These are phyloP conservation scores for Sphagnum contortum DNA, from an alignment of 225 moss, liverwort and hornwort genomes.

Conservation along the genomic window DNA sequence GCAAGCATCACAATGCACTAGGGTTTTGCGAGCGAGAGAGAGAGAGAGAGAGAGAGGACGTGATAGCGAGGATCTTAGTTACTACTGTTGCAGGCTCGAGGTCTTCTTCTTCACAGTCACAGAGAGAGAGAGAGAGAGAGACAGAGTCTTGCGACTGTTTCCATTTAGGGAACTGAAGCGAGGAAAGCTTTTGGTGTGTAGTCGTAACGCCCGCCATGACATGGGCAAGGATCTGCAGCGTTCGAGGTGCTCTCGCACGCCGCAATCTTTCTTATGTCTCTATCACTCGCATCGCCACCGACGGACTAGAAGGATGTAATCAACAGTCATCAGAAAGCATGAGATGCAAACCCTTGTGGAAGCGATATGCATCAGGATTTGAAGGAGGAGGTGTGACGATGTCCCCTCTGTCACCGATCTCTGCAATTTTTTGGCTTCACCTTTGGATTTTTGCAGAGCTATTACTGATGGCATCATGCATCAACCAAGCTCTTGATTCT, in stretches of 20 bases:
- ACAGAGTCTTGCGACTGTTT: too few relatives aligned
- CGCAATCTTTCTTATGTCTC: not conserved
- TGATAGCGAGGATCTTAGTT: too few relatives aligned
- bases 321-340: constrained; percentile 2
- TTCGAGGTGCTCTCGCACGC: constrained; percentile 8
- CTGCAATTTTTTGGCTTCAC: not conserved
- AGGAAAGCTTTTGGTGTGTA: too few relatives aligned
- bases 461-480: not conserved
- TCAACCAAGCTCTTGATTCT: too few relatives aligned
- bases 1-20: too few relatives aligned
- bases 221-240: constrained; percentile 6
- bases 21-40: too few relatives aligned
- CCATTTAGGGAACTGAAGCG: too few relatives aligned
- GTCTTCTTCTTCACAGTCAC: too few relatives aligned
- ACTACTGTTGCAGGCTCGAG: too few relatives aligned
- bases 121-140: too few relatives aligned
- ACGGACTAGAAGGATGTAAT: constrained; percentile 1
- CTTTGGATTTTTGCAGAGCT: not conserved
- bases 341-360: not conserved
- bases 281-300: constrained; percentile 1
- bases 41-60: too few relatives aligned
- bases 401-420: not conserved
- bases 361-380: constrained; percentile 5
- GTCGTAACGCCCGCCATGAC: constrained; percentile 5
- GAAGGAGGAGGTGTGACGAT: not conserved